Conservation (phyloP, 441 rosid genomes). For the Corymbia citriodora region DNA sequence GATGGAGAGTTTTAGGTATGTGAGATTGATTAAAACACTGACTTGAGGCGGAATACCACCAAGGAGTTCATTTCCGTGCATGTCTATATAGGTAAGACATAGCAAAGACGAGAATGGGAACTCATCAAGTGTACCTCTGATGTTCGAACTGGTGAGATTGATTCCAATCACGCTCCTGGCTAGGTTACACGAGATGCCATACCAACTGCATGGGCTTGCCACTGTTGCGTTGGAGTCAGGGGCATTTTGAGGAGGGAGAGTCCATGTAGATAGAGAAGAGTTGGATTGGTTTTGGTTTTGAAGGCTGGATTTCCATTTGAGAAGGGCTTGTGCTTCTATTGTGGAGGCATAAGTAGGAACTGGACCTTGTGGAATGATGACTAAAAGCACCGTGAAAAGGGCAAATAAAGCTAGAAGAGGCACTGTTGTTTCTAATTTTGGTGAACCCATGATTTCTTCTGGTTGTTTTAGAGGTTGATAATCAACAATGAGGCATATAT, state of each 20-base stretch:
- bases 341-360: not conserved
- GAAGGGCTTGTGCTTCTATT: slow-evolving; percentile 19
- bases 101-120: slow-evolving; percentile 22
- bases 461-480: not conserved
- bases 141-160: slow-evolving; percentile 18
- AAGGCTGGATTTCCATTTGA: slow-evolving; percentile 26
- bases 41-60: slow-evolving; percentile 24
- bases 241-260: not conserved
- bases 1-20: slow-evolving; percentile 12
- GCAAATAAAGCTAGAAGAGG: not conserved
- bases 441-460: not conserved
- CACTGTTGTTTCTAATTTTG: not conserved
- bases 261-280: slow-evolving; percentile 12
- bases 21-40: slow-evolving; percentile 17
- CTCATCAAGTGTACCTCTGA: slow-evolving; percentile 21
- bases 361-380: not conserved
- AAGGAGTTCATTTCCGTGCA: slow-evolving; percentile 11
- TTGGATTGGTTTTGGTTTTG: not conserved
- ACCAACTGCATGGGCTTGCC: slow-evolving; percentile 18
- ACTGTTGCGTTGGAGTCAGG: not conserved
- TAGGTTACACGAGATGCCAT: slow-evolving; percentile 25
- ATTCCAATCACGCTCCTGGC: slow-evolving; percentile 1
- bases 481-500: not conserved
- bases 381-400: not conserved
- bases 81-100: slow-evolving; percentile 20